These are phyloP conservation scores for Boletales sp. DNA, from an alignment of 768 basidiomycete species.

Conservation along the genomic window DNA sequence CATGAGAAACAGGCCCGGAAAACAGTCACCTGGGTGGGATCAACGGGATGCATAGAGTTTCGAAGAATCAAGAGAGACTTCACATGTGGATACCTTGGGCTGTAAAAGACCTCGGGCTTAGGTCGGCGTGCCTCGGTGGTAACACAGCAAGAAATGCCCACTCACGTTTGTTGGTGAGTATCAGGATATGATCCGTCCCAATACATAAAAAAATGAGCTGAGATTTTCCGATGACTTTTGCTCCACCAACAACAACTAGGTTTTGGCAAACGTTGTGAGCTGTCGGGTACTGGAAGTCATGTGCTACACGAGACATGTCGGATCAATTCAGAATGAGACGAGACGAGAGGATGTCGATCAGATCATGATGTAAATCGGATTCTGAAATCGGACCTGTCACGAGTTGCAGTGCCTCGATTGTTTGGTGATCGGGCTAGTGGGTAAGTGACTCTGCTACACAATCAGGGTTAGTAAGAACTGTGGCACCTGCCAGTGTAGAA, in stretches of 20 bases:
- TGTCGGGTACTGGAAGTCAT: not conserved
- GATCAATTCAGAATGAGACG: slow-evolving; percentile 16
- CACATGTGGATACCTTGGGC: slow-evolving; percentile 16
- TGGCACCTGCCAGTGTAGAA: slow-evolving; percentile 15
- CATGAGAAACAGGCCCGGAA: slow-evolving; percentile 21
- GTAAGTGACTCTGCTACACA: too few relatives aligned
- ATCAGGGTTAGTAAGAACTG: slow-evolving; percentile 6
- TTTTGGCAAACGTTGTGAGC: not conserved
- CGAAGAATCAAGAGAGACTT: slow-evolving; percentile 7
- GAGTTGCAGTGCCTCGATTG: slow-evolving; percentile 16
- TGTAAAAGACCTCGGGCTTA: slow-evolving; percentile 22
- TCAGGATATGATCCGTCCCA: too few relatives aligned
- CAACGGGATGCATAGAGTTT: slow-evolving; percentile 8
- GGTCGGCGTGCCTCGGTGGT: slow-evolving; percentile 15
- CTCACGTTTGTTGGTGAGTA: too few relatives aligned
- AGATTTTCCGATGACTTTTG: slow-evolving; percentile 7
- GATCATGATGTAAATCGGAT: slow-evolving; percentile 19
- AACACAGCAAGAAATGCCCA: slow-evolving; percentile 6
- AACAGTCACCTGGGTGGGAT: slow-evolving; percentile 3
- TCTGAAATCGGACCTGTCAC: slow-evolving; percentile 27
- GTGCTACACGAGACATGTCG: slow-evolving; percentile 19
- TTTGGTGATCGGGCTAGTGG: not conserved
- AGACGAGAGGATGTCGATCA: slow-evolving; percentile 18
- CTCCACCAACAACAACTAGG: slow-evolving; percentile 6
- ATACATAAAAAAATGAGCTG: not conserved